Evolutionary conservation across 768 basidiomycete genomes (phyloP).

Genomic region (Boletus bicolor): DNA sequence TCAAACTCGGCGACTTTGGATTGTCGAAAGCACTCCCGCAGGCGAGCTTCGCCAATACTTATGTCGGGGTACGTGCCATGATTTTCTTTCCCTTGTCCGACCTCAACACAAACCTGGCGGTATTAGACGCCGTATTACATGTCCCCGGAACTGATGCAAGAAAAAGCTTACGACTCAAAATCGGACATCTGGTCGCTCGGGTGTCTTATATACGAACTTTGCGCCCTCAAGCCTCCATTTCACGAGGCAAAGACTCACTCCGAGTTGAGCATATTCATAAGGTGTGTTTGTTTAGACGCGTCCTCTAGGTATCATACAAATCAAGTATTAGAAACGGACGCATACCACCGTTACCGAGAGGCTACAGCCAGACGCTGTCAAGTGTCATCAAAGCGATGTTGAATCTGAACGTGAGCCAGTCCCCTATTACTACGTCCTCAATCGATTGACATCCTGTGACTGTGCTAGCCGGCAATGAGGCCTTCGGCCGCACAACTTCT

Average conservation of each 20-base stretch:
- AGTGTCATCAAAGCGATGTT: conserved; percentile 86
- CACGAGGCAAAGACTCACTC: conserved; percentile 89
- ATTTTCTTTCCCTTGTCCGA: neutral
- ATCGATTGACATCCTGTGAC: neutral
- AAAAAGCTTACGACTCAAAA: conserved; percentile 96
- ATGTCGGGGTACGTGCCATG: conserved; percentile 76
- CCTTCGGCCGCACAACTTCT: conserved; percentile 79
- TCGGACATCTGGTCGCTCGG: conserved; percentile 99
- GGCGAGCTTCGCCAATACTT: conserved; percentile 90
- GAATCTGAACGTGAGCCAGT: conserved; percentile 64
- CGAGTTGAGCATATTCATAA: conserved; percentile 78
- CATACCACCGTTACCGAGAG: conserved; percentile 85
- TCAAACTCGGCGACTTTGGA: conserved; percentile 97
- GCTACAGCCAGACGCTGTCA: conserved; percentile 71
- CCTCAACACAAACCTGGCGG: conserved; percentile 37
- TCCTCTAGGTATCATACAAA: neutral
- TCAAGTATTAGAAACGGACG: conserved; percentile 61
- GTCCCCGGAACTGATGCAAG: conserved; percentile 98
- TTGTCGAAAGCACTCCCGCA: conserved; percentile 88
- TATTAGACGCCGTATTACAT: conserved; percentile 98
- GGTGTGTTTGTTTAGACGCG: conserved; percentile 42
- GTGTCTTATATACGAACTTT: conserved; percentile 94
- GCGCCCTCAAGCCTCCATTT: conserved; percentile 90
- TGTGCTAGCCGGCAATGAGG: conserved; percentile 73
- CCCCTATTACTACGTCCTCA: neutral